phyloP scores from a whole-genome alignment of 2,329 filamentous ascomycete species.

The Claviceps sp. region DNA sequence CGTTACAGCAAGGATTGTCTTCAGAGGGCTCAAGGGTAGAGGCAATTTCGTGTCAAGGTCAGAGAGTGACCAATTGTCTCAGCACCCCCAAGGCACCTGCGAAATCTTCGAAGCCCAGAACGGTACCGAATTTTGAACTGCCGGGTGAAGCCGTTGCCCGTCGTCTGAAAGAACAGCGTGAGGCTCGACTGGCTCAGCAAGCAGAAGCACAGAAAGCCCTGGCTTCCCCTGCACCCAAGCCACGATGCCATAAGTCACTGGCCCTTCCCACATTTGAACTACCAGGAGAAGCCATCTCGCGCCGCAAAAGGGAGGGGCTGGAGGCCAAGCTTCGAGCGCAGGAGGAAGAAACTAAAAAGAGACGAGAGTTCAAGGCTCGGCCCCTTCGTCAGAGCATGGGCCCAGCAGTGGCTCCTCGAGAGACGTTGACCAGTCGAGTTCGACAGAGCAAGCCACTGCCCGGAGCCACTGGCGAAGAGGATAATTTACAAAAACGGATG shows the following conservation, averaged over 20 bases:
- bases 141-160: constrained; percentile 48
- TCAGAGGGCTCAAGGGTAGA: constrained; percentile 7
- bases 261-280: constrained; percentile 47
- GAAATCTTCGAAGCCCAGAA: constrained; percentile 42
- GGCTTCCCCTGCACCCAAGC: constrained; percentile 25
- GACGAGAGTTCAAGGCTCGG: constrained; percentile 50
- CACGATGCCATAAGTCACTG: constrained; percentile 37
- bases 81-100: constrained; percentile 26
- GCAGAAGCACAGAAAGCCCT: constrained; percentile 20
- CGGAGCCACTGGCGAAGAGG: constrained; percentile 11
- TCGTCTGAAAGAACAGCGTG: constrained; percentile 43
- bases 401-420: constrained; percentile 33
- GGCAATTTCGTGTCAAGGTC: constrained; percentile 9
- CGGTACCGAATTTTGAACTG: constrained; percentile 45
- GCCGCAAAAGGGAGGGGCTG: constrained; percentile 40
- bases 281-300: constrained; percentile 47
- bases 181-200: constrained; percentile 33
- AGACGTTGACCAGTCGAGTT: constrained; percentile 43
- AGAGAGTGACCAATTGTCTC: constrained; percentile 8
- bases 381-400: constrained; percentile 35
- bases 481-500: constrained; percentile 12
- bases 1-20: constrained; percentile 6
- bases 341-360: constrained; percentile 46
- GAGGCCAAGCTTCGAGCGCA: constrained; percentile 41
- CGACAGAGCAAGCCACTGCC: constrained; percentile 32